Conservation (phyloP, 805 yeast species). For the Nakazawaea molendinolei region DNA sequence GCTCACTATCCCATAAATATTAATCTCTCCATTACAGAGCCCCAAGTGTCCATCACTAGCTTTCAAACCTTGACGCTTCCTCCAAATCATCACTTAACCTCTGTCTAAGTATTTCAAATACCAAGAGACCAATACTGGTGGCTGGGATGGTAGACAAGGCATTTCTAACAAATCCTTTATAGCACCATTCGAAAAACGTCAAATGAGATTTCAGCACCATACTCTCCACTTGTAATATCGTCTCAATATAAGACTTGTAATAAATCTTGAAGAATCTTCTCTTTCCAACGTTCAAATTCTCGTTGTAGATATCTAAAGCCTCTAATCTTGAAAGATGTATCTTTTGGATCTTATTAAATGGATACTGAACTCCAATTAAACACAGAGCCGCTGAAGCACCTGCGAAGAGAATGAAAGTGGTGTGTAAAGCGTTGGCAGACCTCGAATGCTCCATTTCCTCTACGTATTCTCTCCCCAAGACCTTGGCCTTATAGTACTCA, state of each 20-base stretch:
- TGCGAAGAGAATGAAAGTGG: slow-evolving; percentile 68
- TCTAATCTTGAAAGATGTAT: slow-evolving; percentile 76
- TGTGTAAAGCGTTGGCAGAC: slow-evolving; percentile 43
- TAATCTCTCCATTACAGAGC: too few species aligned
- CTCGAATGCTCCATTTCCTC: slow-evolving; percentile 16
- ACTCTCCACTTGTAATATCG: slow-evolving; percentile 52
- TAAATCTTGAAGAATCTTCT: slow-evolving; percentile 41
- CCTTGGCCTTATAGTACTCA: slow-evolving; percentile 26
- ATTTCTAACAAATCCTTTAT: slow-evolving; percentile 70
- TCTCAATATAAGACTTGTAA: slow-evolving; percentile 70
- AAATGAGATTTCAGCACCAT: slow-evolving; percentile 48
- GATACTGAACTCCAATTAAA: slow-evolving; percentile 75
- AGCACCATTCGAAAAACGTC: slow-evolving; percentile 60
- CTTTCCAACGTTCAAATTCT: slow-evolving; percentile 16
- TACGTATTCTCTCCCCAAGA: slow-evolving; percentile 16
- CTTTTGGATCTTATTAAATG: slow-evolving; percentile 72
- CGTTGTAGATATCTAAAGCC: slow-evolving; percentile 61
- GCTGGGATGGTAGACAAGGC: slow-evolving; percentile 80
- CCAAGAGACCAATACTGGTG: slow-evolving; percentile 78
- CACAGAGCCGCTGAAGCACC: slow-evolving; percentile 85
- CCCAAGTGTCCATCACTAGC: not conserved
- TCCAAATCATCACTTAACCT: slow-evolving; percentile 23
- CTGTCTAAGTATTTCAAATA: slow-evolving; percentile 73
- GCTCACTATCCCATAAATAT: too few species aligned
- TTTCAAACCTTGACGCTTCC: slow-evolving; percentile 1